These are phyloP conservation scores for Coemansia pectinata DNA, from an alignment of 192 early-diverging fungal genomes.

Conservation along the genomic window DNA sequence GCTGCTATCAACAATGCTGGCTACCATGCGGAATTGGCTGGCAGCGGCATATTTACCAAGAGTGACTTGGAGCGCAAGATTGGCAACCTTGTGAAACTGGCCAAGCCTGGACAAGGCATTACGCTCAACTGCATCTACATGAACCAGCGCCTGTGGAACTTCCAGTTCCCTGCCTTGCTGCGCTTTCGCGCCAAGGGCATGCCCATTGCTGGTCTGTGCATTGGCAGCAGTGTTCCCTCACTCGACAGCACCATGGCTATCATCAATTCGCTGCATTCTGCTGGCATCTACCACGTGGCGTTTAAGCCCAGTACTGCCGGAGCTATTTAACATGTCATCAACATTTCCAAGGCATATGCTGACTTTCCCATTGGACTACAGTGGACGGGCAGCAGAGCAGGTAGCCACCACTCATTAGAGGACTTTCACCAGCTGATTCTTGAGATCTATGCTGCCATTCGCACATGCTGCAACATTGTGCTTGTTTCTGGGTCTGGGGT, in stretches of 20 bases:
- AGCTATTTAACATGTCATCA: constrained; percentile 77
- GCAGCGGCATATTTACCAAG: constrained; percentile 86
- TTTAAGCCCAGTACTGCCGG: constrained; percentile 85
- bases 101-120: constrained; percentile 80
- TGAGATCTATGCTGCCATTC: constrained; percentile 63
- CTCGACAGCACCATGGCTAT: constrained; percentile 83
- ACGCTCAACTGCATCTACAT: constrained; percentile 91
- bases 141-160: constrained; percentile 82
- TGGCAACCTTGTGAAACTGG: constrained; percentile 67
- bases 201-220: constrained; percentile 88
- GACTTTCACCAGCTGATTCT: constrained; percentile 92
- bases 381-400: constrained; percentile 96
- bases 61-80: constrained; percentile 68
- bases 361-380: constrained; percentile 89
- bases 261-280: constrained; percentile 68
- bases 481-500: constrained; percentile 94
- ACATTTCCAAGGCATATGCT: constrained; percentile 80
- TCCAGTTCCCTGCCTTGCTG: constrained; percentile 79
- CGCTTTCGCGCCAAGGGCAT: constrained; percentile 80
- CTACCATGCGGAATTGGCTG: constrained; percentile 90
- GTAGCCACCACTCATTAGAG: constrained; percentile 96
- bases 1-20: constrained; percentile 86
- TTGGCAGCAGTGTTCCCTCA: constrained; percentile 90
- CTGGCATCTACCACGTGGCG: constrained; percentile 76
- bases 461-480: constrained; percentile 75